These are phyloP conservation scores for Pestalotiopsis sp. DNA, from an alignment of 2,329 filamentous ascomycete species.

Conservation along the genomic window DNA sequence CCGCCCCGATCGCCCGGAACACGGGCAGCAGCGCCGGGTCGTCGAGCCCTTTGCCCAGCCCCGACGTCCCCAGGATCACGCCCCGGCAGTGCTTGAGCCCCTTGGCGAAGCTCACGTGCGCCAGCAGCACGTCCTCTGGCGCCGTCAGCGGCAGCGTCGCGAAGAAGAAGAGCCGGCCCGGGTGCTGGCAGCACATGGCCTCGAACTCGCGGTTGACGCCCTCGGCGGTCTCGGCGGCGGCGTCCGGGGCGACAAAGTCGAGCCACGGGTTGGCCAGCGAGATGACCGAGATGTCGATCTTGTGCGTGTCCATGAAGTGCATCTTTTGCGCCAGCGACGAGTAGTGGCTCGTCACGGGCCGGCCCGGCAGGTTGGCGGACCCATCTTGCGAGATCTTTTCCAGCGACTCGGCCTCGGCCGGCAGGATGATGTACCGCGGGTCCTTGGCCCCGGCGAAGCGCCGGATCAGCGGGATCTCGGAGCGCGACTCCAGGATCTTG, in stretches of 20 bases:
- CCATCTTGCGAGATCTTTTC: conserved; percentile 48
- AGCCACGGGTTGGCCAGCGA: conserved; percentile 94
- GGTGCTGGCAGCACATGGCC: conserved; percentile 66
- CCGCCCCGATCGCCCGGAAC: conserved; percentile 69
- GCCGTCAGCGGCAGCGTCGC: conserved; percentile 79
- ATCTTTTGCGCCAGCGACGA: conserved; percentile 80
- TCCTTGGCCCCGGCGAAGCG: conserved; percentile 60
- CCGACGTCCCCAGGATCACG: conserved; percentile 86
- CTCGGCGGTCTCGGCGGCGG: conserved; percentile 65
- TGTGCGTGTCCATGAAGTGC: conserved; percentile 84
- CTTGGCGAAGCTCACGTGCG: conserved; percentile 66
- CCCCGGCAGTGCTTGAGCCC: conserved; percentile 72
- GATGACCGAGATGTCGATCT: conserved; percentile 81
- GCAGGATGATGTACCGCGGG: conserved; percentile 69
- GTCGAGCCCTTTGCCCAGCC: conserved; percentile 79
- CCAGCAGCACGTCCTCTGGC: conserved; percentile 60
- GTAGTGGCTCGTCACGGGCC: conserved; percentile 83
- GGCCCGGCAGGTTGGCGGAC: conserved; percentile 66
- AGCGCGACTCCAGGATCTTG: conserved; percentile 59
- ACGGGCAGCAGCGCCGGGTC: conserved; percentile 74
- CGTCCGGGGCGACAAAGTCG: conserved; percentile 71
- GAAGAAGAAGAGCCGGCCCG: conserved; percentile 79
- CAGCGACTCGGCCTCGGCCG: conserved; percentile 48
- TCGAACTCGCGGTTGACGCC: conserved; percentile 81
- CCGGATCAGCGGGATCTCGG: conserved; percentile 71